Evolutionary conservation across 805 yeast species (phyloP).

Genomic region (Sugiyamaella smithiae): DNA sequence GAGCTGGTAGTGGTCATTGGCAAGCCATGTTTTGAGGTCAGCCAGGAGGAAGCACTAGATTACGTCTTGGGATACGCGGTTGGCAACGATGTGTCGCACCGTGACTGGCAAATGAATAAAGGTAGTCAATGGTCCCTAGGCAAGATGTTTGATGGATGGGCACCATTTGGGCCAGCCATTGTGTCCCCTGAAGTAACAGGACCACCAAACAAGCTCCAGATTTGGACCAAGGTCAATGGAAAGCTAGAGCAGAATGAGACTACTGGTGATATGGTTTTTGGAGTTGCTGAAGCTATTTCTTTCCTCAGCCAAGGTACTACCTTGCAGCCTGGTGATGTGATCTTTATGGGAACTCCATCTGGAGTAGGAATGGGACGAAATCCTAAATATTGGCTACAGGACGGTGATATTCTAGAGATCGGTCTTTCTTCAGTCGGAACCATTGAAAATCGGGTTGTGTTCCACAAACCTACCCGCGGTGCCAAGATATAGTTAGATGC

Average conservation of each 20-base stretch:
- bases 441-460: constrained; percentile 15
- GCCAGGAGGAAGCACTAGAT: constrained; percentile 42
- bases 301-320: constrained; percentile 53
- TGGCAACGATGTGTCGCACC: constrained; percentile 56
- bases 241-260: constrained; percentile 44
- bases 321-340: constrained; percentile 50
- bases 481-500: background rate
- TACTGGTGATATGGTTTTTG: constrained; percentile 50
- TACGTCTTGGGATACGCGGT: constrained; percentile 52
- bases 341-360: constrained; percentile 56
- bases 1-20: constrained; percentile 56
- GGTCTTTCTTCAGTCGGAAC: constrained; percentile 14
- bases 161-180: constrained; percentile 56
- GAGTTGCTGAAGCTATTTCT: constrained; percentile 42
- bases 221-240: constrained; percentile 47
- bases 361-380: constrained; percentile 49
- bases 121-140: constrained; percentile 54
- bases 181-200: constrained; percentile 36
- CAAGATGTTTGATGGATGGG: constrained; percentile 55
- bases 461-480: background rate
- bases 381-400: constrained; percentile 42
- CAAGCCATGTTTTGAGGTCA: constrained; percentile 44
- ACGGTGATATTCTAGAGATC: constrained; percentile 44
- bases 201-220: constrained; percentile 38
- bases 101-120: constrained; percentile 56